These are phyloP conservation scores for Chaetothyriales sp. DNA, from an alignment of 2,329 filamentous ascomycete species.

Conservation along the genomic window DNA sequence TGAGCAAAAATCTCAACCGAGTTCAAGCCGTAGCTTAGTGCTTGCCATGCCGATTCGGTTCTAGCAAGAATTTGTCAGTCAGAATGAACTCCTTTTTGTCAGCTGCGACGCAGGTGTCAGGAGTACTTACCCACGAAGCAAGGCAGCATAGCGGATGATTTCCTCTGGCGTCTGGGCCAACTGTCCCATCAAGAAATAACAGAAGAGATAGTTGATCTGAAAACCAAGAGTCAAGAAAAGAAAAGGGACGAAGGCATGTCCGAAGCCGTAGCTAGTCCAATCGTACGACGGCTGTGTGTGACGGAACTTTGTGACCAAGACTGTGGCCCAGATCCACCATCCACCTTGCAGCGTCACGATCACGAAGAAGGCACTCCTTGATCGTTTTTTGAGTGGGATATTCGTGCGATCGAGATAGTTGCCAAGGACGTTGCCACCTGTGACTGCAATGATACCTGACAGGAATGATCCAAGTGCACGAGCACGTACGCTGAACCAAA, in stretches of 20 bases:
- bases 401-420: constrained; percentile 46
- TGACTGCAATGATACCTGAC: constrained; percentile 53
- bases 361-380: constrained; percentile 41
- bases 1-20: constrained; percentile 49
- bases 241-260: constrained; percentile 52
- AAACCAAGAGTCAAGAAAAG: constrained; percentile 54
- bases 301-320: constrained; percentile 49
- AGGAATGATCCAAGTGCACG: constrained; percentile 59
- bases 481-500: constrained; percentile 58
- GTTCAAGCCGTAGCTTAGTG: constrained; percentile 55
- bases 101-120: background rate
- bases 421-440: constrained; percentile 52
- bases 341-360: constrained; percentile 32
- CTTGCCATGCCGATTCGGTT: constrained; percentile 60
- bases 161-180: constrained; percentile 49
- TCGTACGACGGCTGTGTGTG: constrained; percentile 48
- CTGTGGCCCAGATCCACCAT: constrained; percentile 60
- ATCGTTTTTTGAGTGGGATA: constrained; percentile 41
- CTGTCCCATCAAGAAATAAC: constrained; percentile 59
- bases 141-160: constrained; percentile 52
- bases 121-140: constrained; percentile 41
- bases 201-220: constrained; percentile 59
- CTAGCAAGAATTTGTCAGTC: background rate
- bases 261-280: constrained; percentile 52
- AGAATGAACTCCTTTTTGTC: background rate